These are phyloP conservation scores for Dictyostelium firmibasis DNA, from an alignment of 78 protist genomes.

Conservation along the genomic window DNA sequence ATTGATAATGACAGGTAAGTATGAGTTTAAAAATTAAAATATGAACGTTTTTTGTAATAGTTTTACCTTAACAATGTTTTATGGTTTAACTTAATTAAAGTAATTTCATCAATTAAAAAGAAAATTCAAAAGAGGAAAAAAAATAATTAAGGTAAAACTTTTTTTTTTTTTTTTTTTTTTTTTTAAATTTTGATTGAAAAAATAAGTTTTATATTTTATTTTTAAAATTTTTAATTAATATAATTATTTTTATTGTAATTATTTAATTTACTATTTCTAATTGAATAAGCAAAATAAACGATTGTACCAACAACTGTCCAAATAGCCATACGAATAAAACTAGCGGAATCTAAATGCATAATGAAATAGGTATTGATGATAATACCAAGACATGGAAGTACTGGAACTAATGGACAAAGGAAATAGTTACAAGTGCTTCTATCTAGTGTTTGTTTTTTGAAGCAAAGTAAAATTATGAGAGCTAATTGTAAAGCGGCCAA, in stretches of 20 bases:
- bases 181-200: no score
- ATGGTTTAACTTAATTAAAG: no score
- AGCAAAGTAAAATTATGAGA: background rate
- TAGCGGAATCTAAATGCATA: conserved; percentile 38
- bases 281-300: conserved; percentile 77
- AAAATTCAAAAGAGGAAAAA: no score
- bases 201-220: no score
- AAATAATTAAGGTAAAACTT: no score
- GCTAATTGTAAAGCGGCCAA: background rate
- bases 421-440: background rate
- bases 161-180: no score
- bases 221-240: background rate
- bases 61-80: no score
- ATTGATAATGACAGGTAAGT: no score
- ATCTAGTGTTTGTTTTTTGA: conserved; percentile 6
- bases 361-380: conserved; percentile 71
- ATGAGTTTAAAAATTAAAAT: no score
- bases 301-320: conserved; percentile 73
- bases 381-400: conserved; percentile 75
- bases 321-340: conserved; percentile 35
- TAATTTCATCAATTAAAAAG: no score
- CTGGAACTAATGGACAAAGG: background rate
- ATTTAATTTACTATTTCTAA: conserved; percentile 74
- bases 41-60: no score
- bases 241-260: background rate